Base-by-base conservation (phyloP, 2,329 filamentous ascomycete genomes). In the Teratosphaeria epicoccoides region DNA sequence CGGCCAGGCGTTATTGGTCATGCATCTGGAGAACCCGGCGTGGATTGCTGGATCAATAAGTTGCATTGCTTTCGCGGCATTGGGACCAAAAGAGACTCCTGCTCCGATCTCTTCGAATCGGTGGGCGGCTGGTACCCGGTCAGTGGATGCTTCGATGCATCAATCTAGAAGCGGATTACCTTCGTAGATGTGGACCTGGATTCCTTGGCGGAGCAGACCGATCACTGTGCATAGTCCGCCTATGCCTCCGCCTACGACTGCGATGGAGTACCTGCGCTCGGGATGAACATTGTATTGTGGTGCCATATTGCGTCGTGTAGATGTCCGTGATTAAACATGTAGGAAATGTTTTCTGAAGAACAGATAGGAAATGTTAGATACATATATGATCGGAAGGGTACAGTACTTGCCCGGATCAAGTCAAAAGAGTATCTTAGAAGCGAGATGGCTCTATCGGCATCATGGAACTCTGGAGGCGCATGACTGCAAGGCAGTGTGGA, bases 191-290 rank as follows among this genome's bases (percentile, higher is more conserved):
- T 52, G 26, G 14, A 55, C 52, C 5, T 52, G 52, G n/a, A 56
- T 45, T 25, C 52, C 61, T 52, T 73, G 69, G 51, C 72, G 66
- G 17, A 72, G 63, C 24, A 82, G 72, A 5, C 72, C 75, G 37
- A 77, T 72, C 14, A 76, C 75, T 7, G 81, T 72, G 12, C 68
- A 68, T 9, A 82, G 68, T 17, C 80, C 79, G 28, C 74, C 76
- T 52, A 83, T 80, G 28, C 79, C 80, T 22, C 78, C 78, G 49
- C 79, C 80, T 14, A 81, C 68, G 37, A 82, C 76, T 50, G 78
- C 77, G 53, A 81, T 66, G 49, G 68, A 70, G 63, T 73, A 73
- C 26, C 48, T 51, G 14, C 55, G 50, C 11, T 55, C 33, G 5
- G 50, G 46, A 24, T 57, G 25, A 9, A 55, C n/a, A 6, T 55